Conservation (phyloP, 257 asterid species). For the Echium plantagineum region DNA sequence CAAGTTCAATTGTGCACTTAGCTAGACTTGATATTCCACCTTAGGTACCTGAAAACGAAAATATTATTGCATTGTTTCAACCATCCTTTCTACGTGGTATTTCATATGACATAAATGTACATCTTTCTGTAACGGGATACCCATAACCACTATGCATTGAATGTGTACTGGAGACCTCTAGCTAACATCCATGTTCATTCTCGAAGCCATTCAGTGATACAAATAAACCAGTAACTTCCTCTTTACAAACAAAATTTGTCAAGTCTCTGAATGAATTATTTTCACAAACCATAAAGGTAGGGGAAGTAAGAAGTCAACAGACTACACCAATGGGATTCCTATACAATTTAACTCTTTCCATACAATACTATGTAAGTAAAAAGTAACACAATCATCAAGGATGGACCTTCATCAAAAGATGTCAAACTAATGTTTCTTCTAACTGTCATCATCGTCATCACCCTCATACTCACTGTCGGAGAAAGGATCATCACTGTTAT, state of each 20-base stretch:
- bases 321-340: not conserved
- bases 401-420: not conserved
- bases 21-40: no score
- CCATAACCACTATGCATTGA: no score
- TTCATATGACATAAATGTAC: no score
- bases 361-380: not conserved
- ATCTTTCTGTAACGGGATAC: no score
- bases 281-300: not conserved
- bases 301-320: not conserved
- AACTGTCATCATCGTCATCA: conserved; percentile 19
- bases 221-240: not conserved
- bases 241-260: not conserved
- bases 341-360: not conserved
- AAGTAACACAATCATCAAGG: not conserved
- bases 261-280: not conserved
- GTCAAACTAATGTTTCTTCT: not conserved
- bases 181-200: not conserved
- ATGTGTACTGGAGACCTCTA: no score
- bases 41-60: no score
- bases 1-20: no score
- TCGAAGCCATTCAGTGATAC: not conserved
- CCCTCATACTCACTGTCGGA: conserved; percentile 12
- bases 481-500: conserved; percentile 12
- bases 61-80: no score
- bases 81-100: no score